Base-by-base conservation (phyloP, 2,329 filamentous ascomycete species). In the Ophiosphaerella herpotricha region DNA sequence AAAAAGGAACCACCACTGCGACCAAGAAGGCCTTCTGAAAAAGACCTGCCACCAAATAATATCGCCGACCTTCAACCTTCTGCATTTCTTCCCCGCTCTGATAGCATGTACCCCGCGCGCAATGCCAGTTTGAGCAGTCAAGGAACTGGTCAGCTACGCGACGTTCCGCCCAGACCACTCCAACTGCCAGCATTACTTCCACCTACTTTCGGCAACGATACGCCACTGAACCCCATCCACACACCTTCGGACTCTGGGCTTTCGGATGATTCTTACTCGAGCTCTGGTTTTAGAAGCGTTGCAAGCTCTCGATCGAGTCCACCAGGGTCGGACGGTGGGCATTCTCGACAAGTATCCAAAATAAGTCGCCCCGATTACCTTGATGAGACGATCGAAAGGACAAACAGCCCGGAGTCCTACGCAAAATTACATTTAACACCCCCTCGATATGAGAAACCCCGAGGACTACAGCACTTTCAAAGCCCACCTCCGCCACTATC, bases 171-270 rank as follows among this genome's bases (percentile, higher is more conserved):
- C 13, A 52, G 50, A 24, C 39, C 52, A 24, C 18, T 62, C 13
- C 60, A 61, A 41, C 67, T 66, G 41, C 63, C 63, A 26, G 54
- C 65, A 21, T 57, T 64, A 16, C 43, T 50, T 31, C 41, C 63
- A 16, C 54, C 54, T 7, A 60, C 39, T 12, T 66, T 58, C 18
- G 58, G 48, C 29, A 57, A 51, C 39, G 61, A 70, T 26, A 43
- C 62, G 16, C 61, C 68, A 4, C 29, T 54, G 48, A 71, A 67
- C 32, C 46, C 63, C 5, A 54, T 72, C 2, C 70, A 75, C 44
- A 73, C 71, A 14, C 71, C 73, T 31, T 74, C 70, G 7, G 71
- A 74, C 47, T 75, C 73, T 6, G 72, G 70, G 4, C 61, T 68
- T n/a, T 75, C 73, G 2, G 70, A 74, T 42, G 71, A 70, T 42